A percentile compares a stretch with the other conserved stretches of the same genome.
Evolutionary conservation across 768 basidiomycete species (phyloP).

Genomic region (Lactarius trivialis): DNA sequence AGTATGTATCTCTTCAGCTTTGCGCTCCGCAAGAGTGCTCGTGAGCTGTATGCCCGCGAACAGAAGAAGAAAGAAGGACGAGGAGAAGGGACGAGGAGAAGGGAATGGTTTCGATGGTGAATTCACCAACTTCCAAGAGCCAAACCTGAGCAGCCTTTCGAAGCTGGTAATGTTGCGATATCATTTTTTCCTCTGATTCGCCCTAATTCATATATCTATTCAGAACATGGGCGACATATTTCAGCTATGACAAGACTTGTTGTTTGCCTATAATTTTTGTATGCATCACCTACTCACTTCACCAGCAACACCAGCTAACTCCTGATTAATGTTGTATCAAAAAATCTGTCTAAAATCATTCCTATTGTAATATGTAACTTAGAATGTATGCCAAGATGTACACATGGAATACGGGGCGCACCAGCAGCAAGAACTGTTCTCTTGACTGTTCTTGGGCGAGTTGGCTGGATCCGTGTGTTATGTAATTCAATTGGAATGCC

Average conservation of each 20-base stretch:
- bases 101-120: conserved; percentile 12
- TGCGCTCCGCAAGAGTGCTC: conserved; percentile 3
- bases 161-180: conserved; percentile 5
- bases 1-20: background rate
- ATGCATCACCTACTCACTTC: background rate
- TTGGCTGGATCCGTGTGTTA: too few relatives aligned
- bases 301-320: background rate
- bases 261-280: background rate
- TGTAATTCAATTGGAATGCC: too few relatives aligned
- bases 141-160: conserved; percentile 15
- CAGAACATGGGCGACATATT: conserved; percentile 8
- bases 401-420: too few relatives aligned
- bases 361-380: background rate
- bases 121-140: conserved; percentile 14
- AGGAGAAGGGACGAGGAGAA: too few relatives aligned
- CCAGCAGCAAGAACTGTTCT: too few relatives aligned
- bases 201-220: background rate
- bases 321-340: too few relatives aligned
- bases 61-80: too few relatives aligned
- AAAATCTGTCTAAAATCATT: background rate
- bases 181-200: background rate
- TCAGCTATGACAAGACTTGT: background rate
- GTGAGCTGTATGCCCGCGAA: conserved; percentile 7
- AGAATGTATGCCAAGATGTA: too few relatives aligned
- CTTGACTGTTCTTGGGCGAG: too few relatives aligned